phyloP scores from a whole-genome alignment of 345 rosid species.

The Rhodomyrtus tomentosa region DNA sequence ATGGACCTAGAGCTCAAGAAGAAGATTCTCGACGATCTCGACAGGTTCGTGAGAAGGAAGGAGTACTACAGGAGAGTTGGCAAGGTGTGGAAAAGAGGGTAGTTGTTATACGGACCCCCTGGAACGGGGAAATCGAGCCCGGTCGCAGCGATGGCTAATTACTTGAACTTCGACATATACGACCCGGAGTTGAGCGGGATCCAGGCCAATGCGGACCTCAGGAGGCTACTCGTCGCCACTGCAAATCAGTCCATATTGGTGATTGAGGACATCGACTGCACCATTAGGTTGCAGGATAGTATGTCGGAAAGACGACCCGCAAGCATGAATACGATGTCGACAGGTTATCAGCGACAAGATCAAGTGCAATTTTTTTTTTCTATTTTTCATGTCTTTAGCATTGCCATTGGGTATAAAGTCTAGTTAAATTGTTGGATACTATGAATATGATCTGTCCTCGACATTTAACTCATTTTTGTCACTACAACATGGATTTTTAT shows the following conservation, averaged over 20 bases:
- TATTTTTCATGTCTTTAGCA: not conserved
- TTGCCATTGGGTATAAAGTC: not conserved
- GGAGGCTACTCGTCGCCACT: not conserved
- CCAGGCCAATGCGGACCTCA: not conserved
- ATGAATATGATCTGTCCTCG: not conserved
- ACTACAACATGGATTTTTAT: not conserved
- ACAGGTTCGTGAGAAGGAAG: not conserved
- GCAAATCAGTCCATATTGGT: constrained; percentile 4
- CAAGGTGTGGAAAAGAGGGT: constrained; percentile 15
- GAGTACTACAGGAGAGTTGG: constrained; percentile 7
- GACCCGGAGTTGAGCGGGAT: constrained; percentile 2
- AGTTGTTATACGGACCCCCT: constrained; percentile 5
- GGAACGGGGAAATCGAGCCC: constrained; percentile 10
- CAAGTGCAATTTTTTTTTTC: not conserved
- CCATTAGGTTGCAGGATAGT: not conserved
- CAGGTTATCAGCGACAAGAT: not conserved
- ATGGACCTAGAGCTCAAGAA: constrained; percentile 3
- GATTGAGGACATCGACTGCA: constrained; percentile 11
- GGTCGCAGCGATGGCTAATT: constrained; percentile 9
- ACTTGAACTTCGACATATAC: constrained; percentile 7
- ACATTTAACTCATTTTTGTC: not conserved
- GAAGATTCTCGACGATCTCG: not conserved
- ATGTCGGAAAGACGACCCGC: not conserved
- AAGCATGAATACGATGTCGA: not conserved
- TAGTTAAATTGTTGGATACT: not conserved